phyloP scores from a whole-genome alignment of 768 basidiomycete genomes.

The Boletus coccyginus region DNA sequence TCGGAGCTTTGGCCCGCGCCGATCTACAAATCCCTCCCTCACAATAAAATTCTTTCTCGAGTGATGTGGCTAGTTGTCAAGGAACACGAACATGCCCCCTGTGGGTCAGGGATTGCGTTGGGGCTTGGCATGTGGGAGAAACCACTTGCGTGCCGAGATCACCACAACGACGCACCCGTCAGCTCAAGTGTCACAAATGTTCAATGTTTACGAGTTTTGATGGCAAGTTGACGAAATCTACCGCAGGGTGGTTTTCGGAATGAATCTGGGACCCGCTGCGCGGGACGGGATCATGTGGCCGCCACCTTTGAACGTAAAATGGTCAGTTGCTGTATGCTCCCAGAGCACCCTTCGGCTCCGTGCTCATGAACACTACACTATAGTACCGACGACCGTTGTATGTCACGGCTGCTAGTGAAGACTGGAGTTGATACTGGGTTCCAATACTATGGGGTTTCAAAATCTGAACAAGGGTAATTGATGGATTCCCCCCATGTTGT shows the following conservation, averaged over 20 bases:
- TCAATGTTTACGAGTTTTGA: background rate
- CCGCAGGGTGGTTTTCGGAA: background rate
- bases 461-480: background rate
- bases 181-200: background rate
- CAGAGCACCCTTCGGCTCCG: background rate
- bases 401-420: background rate
- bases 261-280: too few species aligned
- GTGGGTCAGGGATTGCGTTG: too few species aligned
- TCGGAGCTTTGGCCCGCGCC: background rate
- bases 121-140: background rate
- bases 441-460: background rate
- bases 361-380: background rate
- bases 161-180: background rate
- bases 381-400: too few species aligned
- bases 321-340: too few species aligned
- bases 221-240: background rate
- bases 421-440: background rate
- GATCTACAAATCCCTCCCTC: background rate
- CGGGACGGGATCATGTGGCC: background rate
- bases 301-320: background rate
- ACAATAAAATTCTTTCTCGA: background rate
- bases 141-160: background rate
- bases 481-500: background rate
- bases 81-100: background rate
- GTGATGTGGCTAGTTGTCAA: background rate